Evolutionary conservation across 371 early-diverging fungal species (phyloP), one percentile per base, ranked within the genome.

Genomic region (Blyttiomyces sp.): DNA sequence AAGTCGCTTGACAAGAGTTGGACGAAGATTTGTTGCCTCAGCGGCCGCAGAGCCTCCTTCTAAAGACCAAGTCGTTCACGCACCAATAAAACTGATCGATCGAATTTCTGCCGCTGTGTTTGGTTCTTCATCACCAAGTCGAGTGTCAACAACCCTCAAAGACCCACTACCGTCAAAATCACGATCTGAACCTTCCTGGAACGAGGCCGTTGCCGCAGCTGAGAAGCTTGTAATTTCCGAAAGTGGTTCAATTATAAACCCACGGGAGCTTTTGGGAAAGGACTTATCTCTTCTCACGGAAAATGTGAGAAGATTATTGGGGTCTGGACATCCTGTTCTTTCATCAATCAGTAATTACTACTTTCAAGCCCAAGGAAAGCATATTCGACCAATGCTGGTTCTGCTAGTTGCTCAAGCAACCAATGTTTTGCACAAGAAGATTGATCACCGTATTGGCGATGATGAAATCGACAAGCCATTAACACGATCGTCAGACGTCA

Each of bases 321-420:
- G 88, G 21, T 83, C 85, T 54, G 88, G 86, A 7, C 93, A 94
- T 59, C 93, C 95, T 23, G 86, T 92, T 64, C 71, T 95, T 30
- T 85, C 89, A 57, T 91, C 88, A 11, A 88, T 96, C 30, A 85
- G 88, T 28, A 83, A 83, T 56, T 96, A 96, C 73, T 95, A 95
- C 70, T 95, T 95, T 61, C 77, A 79, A 61, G 84, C 86, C 1
- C 85, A 89, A 26, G 96, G 96, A 27, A 95, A 96, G 67, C 93
- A 93, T 66, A 84, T 96, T 17, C 84, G 97, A 35, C 97, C 97
- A 1, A 72, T 96, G 43, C 69, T 96, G 34, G 93, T 96, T 2
- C 77, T 96, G 43, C 81, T 96, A 43, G 82, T 94, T 39, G 86
- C 93, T 3, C 89, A 90, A 72, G 95, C 95, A 5, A 90, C 93